Percentiles rank a stretch among this genome's conserved stretches.
Conservation (phyloP, 1,284 basidiomycete species). For the Melampsora larici-populina region DNA sequence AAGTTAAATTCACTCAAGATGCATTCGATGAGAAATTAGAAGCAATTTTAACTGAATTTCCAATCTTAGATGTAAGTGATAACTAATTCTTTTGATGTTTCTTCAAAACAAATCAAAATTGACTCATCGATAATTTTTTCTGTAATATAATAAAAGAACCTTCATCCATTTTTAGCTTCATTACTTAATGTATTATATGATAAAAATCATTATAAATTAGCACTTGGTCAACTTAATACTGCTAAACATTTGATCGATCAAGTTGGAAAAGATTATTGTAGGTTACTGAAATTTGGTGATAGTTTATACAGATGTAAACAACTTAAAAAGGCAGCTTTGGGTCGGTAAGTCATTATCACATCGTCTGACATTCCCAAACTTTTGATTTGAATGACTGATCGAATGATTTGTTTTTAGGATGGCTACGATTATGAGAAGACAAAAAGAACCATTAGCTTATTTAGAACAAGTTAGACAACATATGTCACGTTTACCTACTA, state of each 20-base stretch:
- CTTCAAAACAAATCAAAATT: not conserved
- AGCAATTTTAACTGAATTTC: constrained; percentile 90
- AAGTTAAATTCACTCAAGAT: constrained; percentile 99
- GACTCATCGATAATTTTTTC: not conserved
- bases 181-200: constrained; percentile 95
- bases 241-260: constrained; percentile 90
- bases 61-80: constrained; percentile 82
- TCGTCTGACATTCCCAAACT: not conserved
- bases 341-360: constrained; percentile 63
- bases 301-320: constrained; percentile 94
- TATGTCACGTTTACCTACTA: constrained; percentile 89
- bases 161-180: constrained; percentile 89
- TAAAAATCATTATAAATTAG: constrained; percentile 98
- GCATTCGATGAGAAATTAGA: constrained; percentile 94
- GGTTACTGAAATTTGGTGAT: constrained; percentile 92
- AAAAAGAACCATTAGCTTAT: constrained; percentile 93
- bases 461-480: constrained; percentile 96
- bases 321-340: constrained; percentile 87
- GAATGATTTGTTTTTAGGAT: constrained; percentile 60
- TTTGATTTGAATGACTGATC: not conserved
- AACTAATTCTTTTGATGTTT: constrained; percentile 44
- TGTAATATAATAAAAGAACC: constrained; percentile 66
- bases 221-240: constrained; percentile 87
- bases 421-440: constrained; percentile 93
- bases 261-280: constrained; percentile 90